These are phyloP conservation scores for Thermochaetoides dissita DNA, from an alignment of 2,329 filamentous ascomycete species.

Conservation along the genomic window DNA sequence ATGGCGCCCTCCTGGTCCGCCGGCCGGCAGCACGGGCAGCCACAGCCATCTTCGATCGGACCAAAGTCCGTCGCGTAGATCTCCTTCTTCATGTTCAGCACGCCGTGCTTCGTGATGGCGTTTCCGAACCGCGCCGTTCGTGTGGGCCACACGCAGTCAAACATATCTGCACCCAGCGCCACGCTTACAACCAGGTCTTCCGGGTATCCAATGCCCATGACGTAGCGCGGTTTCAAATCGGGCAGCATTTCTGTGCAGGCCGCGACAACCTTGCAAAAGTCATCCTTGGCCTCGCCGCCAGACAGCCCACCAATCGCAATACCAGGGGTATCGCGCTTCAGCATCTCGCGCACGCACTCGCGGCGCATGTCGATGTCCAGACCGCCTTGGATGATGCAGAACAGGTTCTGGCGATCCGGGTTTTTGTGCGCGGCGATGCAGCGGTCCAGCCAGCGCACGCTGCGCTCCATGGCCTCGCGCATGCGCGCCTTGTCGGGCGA, in stretches of 20 bases:
- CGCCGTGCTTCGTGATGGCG: slow-evolving; percentile 66
- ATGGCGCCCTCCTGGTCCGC: slow-evolving; percentile 50
- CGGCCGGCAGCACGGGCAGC: slow-evolving; percentile 62
- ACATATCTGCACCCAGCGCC: slow-evolving; percentile 95
- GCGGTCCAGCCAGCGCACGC: slow-evolving; percentile 87
- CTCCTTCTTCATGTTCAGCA: slow-evolving; percentile 72
- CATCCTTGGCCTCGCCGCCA: slow-evolving; percentile 84
- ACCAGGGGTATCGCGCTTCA: slow-evolving; percentile 78
- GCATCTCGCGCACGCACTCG: slow-evolving; percentile 77
- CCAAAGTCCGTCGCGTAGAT: slow-evolving; percentile 66
- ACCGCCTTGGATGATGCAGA: slow-evolving; percentile 97
- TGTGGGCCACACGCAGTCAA: slow-evolving; percentile 98
- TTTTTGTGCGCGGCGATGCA: slow-evolving; percentile 84
- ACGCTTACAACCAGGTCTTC: slow-evolving; percentile 91
- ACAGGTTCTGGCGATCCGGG: slow-evolving; percentile 74
- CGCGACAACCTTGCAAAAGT: slow-evolving; percentile 81
- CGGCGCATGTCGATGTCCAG: slow-evolving; percentile 74
- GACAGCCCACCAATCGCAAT: slow-evolving; percentile 93
- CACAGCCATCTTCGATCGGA: slow-evolving; percentile 71
- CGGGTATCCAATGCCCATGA: slow-evolving; percentile 97
- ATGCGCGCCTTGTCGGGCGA: slow-evolving; percentile 80
- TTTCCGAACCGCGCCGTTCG: slow-evolving; percentile 93
- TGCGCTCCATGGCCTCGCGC: slow-evolving; percentile 87
- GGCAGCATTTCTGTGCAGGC: slow-evolving; percentile 77
- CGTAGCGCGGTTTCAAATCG: slow-evolving; percentile 87